Conservation (phyloP, 495 filamentous ascomycete genomes). For the Talaromyces liani region DNA sequence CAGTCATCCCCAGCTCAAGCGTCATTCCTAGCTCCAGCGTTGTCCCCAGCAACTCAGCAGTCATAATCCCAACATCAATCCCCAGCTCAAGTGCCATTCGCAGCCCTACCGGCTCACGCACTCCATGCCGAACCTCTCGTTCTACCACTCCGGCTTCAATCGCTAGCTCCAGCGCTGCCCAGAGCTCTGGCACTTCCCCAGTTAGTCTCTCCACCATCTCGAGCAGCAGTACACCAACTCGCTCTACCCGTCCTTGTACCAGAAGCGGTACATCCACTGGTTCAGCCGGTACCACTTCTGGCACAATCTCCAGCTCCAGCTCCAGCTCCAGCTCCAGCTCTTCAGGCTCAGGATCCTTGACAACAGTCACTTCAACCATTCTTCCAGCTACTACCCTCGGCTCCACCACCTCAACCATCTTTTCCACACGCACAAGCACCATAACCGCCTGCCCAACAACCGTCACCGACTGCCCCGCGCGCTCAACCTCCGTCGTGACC, state of each 20-base stretch:
- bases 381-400: background rate
- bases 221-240: background rate
- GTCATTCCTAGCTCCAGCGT: background rate
- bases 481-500: conserved; percentile 16
- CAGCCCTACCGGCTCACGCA: background rate
- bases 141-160: background rate
- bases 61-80: background rate
- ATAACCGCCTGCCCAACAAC: conserved; percentile 25
- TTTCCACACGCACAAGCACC: conserved; percentile 24
- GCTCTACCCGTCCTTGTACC: background rate
- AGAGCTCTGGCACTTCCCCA: background rate
- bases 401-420: conserved; percentile 28
- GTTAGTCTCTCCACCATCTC: background rate
- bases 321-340: too few relatives aligned
- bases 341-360: background rate
- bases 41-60: background rate
- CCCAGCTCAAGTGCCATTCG: background rate
- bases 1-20: background rate
- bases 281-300: background rate
- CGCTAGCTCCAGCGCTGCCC: background rate
- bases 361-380: background rate
- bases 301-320: background rate
- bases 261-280: background rate
- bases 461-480: conserved; percentile 20
- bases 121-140: background rate